Evolutionary conservation across 371 early-diverging fungal species (phyloP), one percentile per base, ranked within the genome.

Genomic region (Choanephora cucurbitarum): DNA sequence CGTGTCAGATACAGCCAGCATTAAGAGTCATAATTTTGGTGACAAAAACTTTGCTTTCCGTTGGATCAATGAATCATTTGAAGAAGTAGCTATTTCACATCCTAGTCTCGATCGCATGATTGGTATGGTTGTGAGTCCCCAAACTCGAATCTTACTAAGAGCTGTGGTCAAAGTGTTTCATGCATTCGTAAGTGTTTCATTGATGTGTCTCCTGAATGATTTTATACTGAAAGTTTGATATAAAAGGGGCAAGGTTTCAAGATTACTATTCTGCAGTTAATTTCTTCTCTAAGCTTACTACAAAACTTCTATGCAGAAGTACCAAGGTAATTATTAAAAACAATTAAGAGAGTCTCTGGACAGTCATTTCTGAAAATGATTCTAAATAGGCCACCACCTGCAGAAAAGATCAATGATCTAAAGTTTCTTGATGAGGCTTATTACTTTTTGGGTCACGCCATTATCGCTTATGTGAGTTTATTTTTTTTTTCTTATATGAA

Each of bases 201-300:
- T 28, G 28, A 7, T 7, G 5, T 28, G 5, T 7, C 28, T 28
- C 28, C 28, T 28, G n/a, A n/a, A n/a, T n/a, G n/a, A n/a, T 28
- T 28, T 28, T 28, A 28, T 3, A 28, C 28, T 28, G 28, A 28
- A 3, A 28, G 18, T 11, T 22, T 45, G 14, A 14, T 24, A 34
- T 13, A 14, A 33, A 60, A 75, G 81, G 83, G 86, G 23, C 91
- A 92, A 72, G 93, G 91, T 13, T 81, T 91, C 41, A 90, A 87
- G 54, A 67, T 91, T 44, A 84, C 86, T 5, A 77, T 84, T 31
- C 61, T 87, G 1, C 88, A 91, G 60, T 67, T 93, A 17, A 57
- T 91, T 14, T 82, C 85, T 5, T 90, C 84, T 1, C 69, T 90
- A 15, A 71, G 89, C 6, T 68, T 89, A 11, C 56, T 89, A 48